Evolutionary conservation across 805 yeast genomes (phyloP).

Genomic region (Debaryomyces castellii): DNA sequence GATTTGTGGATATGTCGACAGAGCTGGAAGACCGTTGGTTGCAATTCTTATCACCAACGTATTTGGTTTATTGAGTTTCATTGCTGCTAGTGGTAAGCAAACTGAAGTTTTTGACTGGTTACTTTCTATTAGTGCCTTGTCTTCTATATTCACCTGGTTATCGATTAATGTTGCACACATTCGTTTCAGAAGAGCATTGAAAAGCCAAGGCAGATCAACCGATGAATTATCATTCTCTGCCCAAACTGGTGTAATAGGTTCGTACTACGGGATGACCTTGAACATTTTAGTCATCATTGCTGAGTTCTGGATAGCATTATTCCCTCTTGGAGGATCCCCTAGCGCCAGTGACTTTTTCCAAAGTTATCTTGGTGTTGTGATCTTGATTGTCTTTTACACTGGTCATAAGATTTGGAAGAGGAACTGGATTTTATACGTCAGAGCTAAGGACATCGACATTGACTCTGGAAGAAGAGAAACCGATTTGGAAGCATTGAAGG

Average conservation of each 20-base stretch:
- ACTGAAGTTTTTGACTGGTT: slow-evolving; percentile 39
- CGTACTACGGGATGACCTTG: slow-evolving; percentile 30
- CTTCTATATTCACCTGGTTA: slow-evolving; percentile 42
- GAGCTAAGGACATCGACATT: slow-evolving; percentile 37
- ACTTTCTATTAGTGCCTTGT: slow-evolving; percentile 40
- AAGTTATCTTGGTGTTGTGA: slow-evolving; percentile 37
- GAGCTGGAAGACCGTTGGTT: slow-evolving; percentile 73
- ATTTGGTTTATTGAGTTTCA: slow-evolving; percentile 59
- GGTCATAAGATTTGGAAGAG: slow-evolving; percentile 40
- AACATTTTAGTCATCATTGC: slow-evolving; percentile 39
- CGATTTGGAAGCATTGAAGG: slow-evolving; percentile 38
- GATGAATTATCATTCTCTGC: slow-evolving; percentile 36
- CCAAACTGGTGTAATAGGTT: slow-evolving; percentile 38
- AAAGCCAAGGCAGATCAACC: slow-evolving; percentile 31
- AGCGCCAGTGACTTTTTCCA: slow-evolving; percentile 35
- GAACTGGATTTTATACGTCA: slow-evolving; percentile 36
- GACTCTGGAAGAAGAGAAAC: slow-evolving; percentile 45
- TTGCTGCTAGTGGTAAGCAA: slow-evolving; percentile 44
- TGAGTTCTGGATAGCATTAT: slow-evolving; percentile 43
- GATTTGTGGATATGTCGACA: slow-evolving; percentile 66
- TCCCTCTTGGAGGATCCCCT: slow-evolving; percentile 37
- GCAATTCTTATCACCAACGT: slow-evolving; percentile 57
- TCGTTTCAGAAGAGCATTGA: slow-evolving; percentile 39
- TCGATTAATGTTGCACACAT: slow-evolving; percentile 40
- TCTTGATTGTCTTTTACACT: slow-evolving; percentile 35